Percentiles rank a stretch among this genome's conserved stretches.
Conservation (phyloP, 2,329 filamentous ascomycete species). For the Aspergillus intermedius region DNA sequence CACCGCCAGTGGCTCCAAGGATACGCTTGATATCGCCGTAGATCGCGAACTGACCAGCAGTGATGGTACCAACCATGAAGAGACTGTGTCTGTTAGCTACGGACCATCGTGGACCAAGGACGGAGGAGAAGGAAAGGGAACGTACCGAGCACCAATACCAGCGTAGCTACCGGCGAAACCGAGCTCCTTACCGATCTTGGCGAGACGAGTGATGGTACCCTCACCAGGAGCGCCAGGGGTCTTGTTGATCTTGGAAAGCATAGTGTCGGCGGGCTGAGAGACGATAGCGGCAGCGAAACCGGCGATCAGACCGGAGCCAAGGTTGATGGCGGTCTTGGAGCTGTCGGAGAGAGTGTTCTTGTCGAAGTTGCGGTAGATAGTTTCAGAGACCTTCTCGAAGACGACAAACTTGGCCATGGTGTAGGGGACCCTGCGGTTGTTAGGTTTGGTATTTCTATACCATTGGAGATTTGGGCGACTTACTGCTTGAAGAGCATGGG, state of each 20-base stretch:
- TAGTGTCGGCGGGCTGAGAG: conserved; percentile 86
- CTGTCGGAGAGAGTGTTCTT: conserved; percentile 62
- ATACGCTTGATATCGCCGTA: conserved; percentile 67
- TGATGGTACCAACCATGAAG: conserved; percentile 58
- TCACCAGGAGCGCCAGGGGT: conserved; percentile 80
- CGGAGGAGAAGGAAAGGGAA: conserved; percentile 7
- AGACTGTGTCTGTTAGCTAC: conserved; percentile 10
- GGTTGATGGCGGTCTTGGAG: conserved; percentile 73
- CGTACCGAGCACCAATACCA: conserved; percentile 67
- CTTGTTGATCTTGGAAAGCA: conserved; percentile 97
- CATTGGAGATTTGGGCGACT: conserved; percentile 24
- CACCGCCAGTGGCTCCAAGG: conserved; percentile 66
- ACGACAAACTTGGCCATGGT: conserved; percentile 95
- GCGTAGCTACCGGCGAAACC: conserved; percentile 70
- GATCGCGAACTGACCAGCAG: conserved; percentile 80
- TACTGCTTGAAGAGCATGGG: conserved; percentile 80
- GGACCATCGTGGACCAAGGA: not conserved
- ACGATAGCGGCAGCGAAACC: conserved; percentile 81
- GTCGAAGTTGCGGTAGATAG: conserved; percentile 62
- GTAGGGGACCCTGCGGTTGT: conserved; percentile 64
- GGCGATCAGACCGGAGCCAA: conserved; percentile 77
- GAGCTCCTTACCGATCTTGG: conserved; percentile 86
- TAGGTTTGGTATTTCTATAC: not conserved
- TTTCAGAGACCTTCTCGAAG: conserved; percentile 79
- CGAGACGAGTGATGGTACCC: conserved; percentile 68